phyloP scores from a whole-genome alignment of 805 yeast species.

The Starmerella riodocensis region DNA sequence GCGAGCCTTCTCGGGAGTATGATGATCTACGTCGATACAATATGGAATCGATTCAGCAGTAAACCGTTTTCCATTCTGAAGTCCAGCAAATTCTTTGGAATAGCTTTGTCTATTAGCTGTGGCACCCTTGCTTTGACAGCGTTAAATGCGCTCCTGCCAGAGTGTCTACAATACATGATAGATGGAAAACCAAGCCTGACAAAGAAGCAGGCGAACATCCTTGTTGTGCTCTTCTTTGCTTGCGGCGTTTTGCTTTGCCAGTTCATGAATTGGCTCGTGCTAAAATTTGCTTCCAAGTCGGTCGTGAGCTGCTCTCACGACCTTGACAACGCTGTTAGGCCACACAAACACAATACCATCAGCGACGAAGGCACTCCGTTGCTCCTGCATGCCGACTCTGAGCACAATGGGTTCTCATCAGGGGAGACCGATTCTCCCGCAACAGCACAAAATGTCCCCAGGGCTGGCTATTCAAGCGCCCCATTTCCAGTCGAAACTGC shows the following conservation, averaged over 20 bases:
- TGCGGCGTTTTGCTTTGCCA: conserved; percentile 52
- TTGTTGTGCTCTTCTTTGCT: conserved; percentile 36
- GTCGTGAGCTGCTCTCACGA: conserved; percentile 15
- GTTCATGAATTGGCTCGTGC: conserved; percentile 50
- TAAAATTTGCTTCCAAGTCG: conserved; percentile 45
- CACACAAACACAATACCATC: neutral
- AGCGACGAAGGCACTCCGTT: conserved; percentile 10
- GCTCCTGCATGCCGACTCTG: conserved; percentile 3
- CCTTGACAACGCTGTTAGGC: conserved; percentile 2
- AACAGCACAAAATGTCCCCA: too few relatives aligned
- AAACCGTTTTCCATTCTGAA: conserved; percentile 42
- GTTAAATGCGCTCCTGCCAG: conserved; percentile 64
- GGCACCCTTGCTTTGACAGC: conserved; percentile 76
- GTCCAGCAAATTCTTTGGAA: conserved; percentile 53
- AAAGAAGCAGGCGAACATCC: conserved; percentile 26
- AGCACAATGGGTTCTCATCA: conserved; percentile 6
- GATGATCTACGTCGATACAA: conserved; percentile 47
- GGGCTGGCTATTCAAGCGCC: neutral
- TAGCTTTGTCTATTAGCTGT: conserved; percentile 61
- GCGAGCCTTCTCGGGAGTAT: conserved; percentile 63
- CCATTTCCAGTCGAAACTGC: neutral
- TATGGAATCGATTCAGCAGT: conserved; percentile 37
- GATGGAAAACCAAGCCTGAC: conserved; percentile 21
- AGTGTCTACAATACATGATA: conserved; percentile 37
- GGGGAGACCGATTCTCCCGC: too few relatives aligned